A percentile compares a stretch with the other conserved stretches of the same genome.
These are phyloP conservation scores for Mycena haematopus DNA, from an alignment of 768 basidiomycete genomes.

Conservation along the genomic window DNA sequence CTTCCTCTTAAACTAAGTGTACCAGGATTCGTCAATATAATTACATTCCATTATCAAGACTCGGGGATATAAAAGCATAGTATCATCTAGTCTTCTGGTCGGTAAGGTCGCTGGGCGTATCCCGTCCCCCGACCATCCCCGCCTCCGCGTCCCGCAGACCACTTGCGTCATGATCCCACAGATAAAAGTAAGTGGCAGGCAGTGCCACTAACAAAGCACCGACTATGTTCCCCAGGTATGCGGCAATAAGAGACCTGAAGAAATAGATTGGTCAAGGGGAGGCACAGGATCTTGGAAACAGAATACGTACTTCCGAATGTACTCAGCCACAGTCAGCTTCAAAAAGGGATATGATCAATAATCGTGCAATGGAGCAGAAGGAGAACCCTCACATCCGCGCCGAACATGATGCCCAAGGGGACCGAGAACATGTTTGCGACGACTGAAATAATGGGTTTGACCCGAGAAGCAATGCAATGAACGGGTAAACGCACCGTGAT, in stretches of 20 bases:
- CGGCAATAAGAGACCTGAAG: constrained; percentile 48
- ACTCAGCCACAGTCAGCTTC: constrained; percentile 58
- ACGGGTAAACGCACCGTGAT: constrained; percentile 58
- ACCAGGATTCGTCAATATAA: too few species aligned
- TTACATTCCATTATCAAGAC: too few species aligned
- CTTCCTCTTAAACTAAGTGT: neutral
- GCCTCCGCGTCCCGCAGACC: constrained; percentile 49
- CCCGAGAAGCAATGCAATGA: neutral
- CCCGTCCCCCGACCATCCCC: constrained; percentile 34
- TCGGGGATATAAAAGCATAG: too few species aligned
- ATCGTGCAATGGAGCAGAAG: neutral
- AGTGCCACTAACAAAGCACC: constrained; percentile 70
- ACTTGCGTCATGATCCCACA: constrained; percentile 53
- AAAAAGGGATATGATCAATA: neutral
- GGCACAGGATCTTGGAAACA: neutral
- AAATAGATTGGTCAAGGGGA: neutral
- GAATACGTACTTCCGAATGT: constrained; percentile 67
- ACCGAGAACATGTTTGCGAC: constrained; percentile 82
- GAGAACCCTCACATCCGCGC: constrained; percentile 57
- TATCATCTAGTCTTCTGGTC: constrained; percentile 18
- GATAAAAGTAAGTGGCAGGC: constrained; percentile 69
- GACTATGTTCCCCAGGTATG: constrained; percentile 70
- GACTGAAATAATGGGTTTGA: constrained; percentile 42
- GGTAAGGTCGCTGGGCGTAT: constrained; percentile 9
- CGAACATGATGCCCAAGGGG: constrained; percentile 73